Evolutionary conservation across 768 basidiomycete genomes (phyloP).

Genomic region (Termitomyces sp.): DNA sequence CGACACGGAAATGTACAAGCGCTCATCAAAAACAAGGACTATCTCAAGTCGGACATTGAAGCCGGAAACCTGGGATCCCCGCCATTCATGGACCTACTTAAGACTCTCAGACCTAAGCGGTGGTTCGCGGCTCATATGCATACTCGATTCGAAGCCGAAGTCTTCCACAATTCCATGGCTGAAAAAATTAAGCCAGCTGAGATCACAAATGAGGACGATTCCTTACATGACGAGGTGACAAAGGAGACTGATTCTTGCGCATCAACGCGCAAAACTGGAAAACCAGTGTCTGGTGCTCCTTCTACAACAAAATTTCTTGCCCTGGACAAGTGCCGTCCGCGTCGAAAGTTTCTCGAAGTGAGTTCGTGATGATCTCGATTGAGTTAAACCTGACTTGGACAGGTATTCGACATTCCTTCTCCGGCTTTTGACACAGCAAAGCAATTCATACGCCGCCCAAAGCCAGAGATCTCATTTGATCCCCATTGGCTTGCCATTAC

Average conservation of each 20-base stretch:
- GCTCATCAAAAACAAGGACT: conserved; percentile 71
- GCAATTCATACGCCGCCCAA: conserved; percentile 1
- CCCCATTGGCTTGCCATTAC: conserved; percentile 93
- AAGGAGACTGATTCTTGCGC: conserved; percentile 19
- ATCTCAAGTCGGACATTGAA: conserved; percentile 65
- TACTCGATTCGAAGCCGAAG: conserved; percentile 73
- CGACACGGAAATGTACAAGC: conserved; percentile 63
- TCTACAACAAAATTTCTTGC: conserved; percentile 78
- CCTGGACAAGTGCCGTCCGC: conserved; percentile 81
- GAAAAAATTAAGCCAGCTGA: conserved; percentile 23
- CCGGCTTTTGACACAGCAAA: conserved; percentile 12
- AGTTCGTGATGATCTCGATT: background rate
- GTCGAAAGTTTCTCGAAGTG: conserved; percentile 78
- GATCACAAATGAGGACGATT: conserved; percentile 37
- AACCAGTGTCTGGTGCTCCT: conserved; percentile 7
- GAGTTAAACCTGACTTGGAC: background rate
- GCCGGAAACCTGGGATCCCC: conserved; percentile 76
- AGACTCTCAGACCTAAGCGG: conserved; percentile 67
- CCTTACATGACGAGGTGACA: conserved; percentile 41
- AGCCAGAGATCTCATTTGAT: conserved; percentile 62
- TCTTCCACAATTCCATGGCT: conserved; percentile 33
- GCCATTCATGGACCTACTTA: conserved; percentile 73
- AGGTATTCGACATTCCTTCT: conserved; percentile 67
- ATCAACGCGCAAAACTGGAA: background rate
- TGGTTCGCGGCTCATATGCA: conserved; percentile 96